phyloP scores from a whole-genome alignment of 140 eudicot genomes.

The Oenanthe javanica region DNA sequence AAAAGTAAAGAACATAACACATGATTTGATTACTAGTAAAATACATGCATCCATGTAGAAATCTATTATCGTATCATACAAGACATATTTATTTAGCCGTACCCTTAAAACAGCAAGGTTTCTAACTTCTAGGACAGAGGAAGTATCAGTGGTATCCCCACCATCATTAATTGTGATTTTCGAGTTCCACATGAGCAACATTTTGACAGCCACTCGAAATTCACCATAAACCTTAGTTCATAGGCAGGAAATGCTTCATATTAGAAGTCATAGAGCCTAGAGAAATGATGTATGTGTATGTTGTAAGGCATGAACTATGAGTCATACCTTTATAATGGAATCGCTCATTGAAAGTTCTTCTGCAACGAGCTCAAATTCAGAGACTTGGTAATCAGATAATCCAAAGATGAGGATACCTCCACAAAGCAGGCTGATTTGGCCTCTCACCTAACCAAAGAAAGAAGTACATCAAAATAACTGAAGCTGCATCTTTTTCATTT shows the following conservation, averaged over 20 bases:
- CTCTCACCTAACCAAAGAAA: conserved; percentile 57
- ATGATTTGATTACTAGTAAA: not conserved
- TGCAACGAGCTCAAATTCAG: conserved; percentile 92
- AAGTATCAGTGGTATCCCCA: conserved; percentile 61
- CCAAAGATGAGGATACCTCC: conserved; percentile 82
- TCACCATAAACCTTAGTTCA: conserved; percentile 82
- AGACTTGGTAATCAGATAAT: conserved; percentile 63
- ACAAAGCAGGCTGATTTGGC: conserved; percentile 71
- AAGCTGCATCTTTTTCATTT: not conserved
- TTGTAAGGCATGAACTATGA: not conserved
- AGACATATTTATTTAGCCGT: conserved; percentile 10
- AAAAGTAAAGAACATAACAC: conserved; percentile 6
- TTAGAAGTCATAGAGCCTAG: not conserved
- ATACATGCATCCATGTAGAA: not conserved
- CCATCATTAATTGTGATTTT: conserved; percentile 70
- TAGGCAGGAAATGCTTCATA: conserved; percentile 5
- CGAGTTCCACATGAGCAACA: conserved; percentile 94
- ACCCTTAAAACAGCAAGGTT: conserved; percentile 82
- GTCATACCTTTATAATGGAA: conserved; percentile 61
- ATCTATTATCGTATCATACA: not conserved
- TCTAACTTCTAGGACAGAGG: conserved; percentile 85
- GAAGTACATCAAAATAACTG: not conserved
- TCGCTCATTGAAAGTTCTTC: conserved; percentile 96
- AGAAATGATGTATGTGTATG: not conserved
- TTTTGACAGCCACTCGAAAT: conserved; percentile 73